Percentiles rank a stretch among this genome's conserved stretches.
Evolutionary conservation across 1,139 yeast genomes (phyloP).

Genomic region (Zygotorulaspora mrakii): DNA sequence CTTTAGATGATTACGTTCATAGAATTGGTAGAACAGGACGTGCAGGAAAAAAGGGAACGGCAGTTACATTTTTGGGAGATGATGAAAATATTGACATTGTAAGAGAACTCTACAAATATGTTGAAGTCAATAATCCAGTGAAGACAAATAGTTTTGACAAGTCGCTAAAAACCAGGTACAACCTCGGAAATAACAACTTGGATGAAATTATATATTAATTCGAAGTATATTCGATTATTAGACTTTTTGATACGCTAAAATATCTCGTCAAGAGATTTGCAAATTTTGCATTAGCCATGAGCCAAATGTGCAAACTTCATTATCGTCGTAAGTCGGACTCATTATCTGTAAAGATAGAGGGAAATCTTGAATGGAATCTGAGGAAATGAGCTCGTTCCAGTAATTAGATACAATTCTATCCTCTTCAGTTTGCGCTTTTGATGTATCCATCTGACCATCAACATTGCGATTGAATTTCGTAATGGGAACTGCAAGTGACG

Average conservation of each 20-base stretch:
- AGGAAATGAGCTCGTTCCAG: conserved; percentile 34
- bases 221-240: not conserved
- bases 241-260: too few species aligned
- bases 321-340: conserved; percentile 46
- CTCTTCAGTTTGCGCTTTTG: conserved; percentile 28
- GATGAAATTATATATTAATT: conserved; percentile 22
- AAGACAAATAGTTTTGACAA: conserved; percentile 22
- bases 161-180: conserved; percentile 18
- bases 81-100: conserved; percentile 54
- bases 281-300: conserved; percentile 11
- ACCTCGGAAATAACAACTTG: conserved; percentile 14
- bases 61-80: conserved; percentile 65
- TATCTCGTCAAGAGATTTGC: too few species aligned
- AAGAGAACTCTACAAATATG: conserved; percentile 42
- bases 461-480: conserved; percentile 43
- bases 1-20: conserved; percentile 82
- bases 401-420: conserved; percentile 36
- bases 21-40: conserved; percentile 96
- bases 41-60: conserved; percentile 77
- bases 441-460: conserved; percentile 37
- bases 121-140: conserved; percentile 20
- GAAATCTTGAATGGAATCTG: conserved; percentile 43
- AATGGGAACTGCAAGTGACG: conserved; percentile 52
- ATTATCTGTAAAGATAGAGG: conserved; percentile 48
- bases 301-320: conserved; percentile 42